Conservation (phyloP, 2,329 filamentous ascomycete genomes). For the Pseudogymnoascus sp. region DNA sequence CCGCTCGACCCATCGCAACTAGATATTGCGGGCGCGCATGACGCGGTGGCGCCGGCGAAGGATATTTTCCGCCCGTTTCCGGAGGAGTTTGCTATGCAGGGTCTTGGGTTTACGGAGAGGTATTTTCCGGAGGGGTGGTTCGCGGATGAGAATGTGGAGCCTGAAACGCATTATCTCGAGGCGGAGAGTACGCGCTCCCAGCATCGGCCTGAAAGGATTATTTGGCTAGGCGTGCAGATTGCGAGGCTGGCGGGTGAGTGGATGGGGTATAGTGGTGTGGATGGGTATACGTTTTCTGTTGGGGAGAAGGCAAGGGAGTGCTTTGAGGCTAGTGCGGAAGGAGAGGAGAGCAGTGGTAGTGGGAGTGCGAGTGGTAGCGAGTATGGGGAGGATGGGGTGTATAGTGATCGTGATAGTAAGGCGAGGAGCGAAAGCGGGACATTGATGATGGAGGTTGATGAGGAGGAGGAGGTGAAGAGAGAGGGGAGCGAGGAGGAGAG, state of each 20-base stretch:
- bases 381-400: neutral
- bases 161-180: slow-evolving; percentile 22
- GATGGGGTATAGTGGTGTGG: neutral
- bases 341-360: neutral
- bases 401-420: neutral
- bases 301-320: neutral
- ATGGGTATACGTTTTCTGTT: slow-evolving; percentile 1
- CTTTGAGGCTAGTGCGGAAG: neutral
- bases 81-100: slow-evolving; percentile 26
- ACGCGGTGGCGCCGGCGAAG: slow-evolving; percentile 2
- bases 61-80: slow-evolving; percentile 23
- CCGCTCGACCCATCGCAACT: neutral
- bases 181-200: neutral
- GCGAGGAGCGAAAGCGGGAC: neutral
- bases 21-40: neutral
- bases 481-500: slow-evolving; percentile 21
- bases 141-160: slow-evolving; percentile 22
- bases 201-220: neutral
- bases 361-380: neutral
- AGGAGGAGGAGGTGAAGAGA: neutral
- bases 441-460: neutral
- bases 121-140: slow-evolving; percentile 25
- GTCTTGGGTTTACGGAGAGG: slow-evolving; percentile 21
- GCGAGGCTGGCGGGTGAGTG: neutral
- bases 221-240: neutral